Conservation (phyloP, 1,284 basidiomycete species). For the Volvariella surrecta region DNA sequence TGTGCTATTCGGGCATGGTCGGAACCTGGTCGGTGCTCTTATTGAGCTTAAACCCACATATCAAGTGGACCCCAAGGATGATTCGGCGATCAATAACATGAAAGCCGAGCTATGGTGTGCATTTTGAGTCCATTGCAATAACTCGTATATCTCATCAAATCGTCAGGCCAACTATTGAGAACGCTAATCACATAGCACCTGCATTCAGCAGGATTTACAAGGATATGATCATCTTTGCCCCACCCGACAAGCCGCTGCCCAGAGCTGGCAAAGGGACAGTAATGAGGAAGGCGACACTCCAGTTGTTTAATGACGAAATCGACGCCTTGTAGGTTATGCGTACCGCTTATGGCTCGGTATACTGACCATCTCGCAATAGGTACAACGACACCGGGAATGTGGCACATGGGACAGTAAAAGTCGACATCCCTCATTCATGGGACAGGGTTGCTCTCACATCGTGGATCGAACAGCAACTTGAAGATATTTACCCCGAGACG, state of each 20-base stretch:
- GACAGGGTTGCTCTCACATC: conserved; percentile 9
- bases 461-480: conserved; percentile 23
- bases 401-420: conserved; percentile 6
- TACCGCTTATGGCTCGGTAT: not conserved
- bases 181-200: conserved; percentile 30
- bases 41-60: conserved; percentile 22
- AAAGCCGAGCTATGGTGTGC: conserved; percentile 28
- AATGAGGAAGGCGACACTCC: conserved; percentile 25
- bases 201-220: conserved; percentile 32
- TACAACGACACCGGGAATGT: conserved; percentile 21
- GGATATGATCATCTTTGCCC: conserved; percentile 29
- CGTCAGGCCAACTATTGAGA: conserved; percentile 23
- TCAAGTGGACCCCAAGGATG: conserved; percentile 19
- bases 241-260: conserved; percentile 23
- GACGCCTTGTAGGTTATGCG: conserved; percentile 19
- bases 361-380: conserved; percentile 11
- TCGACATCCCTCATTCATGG: conserved; percentile 20
- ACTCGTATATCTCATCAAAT: not conserved
- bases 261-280: conserved; percentile 29
- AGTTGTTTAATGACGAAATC: conserved; percentile 24
- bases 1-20: conserved; percentile 32
- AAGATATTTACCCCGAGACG: conserved; percentile 14
- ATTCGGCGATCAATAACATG: conserved; percentile 19
- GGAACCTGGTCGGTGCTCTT: conserved; percentile 29
- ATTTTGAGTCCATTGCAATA: not conserved